A percentile compares a stretch with the other conserved stretches of the same genome.
Evolutionary conservation across 164 flowering plant species (phyloP).

Genomic region (Vitis cinerea): DNA sequence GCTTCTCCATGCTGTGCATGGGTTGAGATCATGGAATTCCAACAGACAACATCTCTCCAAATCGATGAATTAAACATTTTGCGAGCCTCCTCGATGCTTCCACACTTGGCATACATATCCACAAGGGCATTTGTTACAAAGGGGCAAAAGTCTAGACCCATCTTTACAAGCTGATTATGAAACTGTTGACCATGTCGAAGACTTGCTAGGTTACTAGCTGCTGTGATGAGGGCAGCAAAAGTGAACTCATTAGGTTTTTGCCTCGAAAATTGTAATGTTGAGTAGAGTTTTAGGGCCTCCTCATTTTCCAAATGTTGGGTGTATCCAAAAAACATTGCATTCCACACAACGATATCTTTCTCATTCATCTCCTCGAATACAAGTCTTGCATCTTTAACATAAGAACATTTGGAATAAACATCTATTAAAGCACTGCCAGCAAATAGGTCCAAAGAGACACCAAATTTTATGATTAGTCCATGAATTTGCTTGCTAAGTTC

Average conservation of each 20-base stretch:
- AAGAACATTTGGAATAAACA: conserved; percentile 66
- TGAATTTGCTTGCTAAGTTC: conserved; percentile 64
- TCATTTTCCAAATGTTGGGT: conserved; percentile 52
- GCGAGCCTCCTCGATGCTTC: conserved; percentile 55
- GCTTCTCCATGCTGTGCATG: conserved; percentile 72
- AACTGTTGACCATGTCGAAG: conserved; percentile 55
- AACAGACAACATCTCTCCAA: conserved; percentile 53
- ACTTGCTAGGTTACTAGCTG: conserved; percentile 61
- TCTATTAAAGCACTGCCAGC: conserved; percentile 71
- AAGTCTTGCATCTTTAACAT: conserved; percentile 49
- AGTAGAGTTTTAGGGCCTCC: conserved; percentile 54
- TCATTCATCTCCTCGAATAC: conserved; percentile 62
- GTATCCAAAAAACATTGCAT: conserved; percentile 70
- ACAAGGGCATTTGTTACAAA: conserved; percentile 60
- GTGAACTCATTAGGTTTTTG: conserved; percentile 59
- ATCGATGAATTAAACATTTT: conserved; percentile 33
- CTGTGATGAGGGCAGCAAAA: conserved; percentile 58
- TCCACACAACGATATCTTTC: conserved; percentile 73
- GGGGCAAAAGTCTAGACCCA: conserved; percentile 45
- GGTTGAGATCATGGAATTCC: conserved; percentile 71
- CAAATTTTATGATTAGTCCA: conserved; percentile 49
- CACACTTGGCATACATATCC: conserved; percentile 83
- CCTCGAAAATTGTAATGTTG: conserved; percentile 32
- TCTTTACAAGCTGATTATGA: conserved; percentile 49
- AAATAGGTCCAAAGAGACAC: conserved; percentile 48